Conservation (phyloP, 2,329 filamentous ascomycete genomes). For the Colletotrichum spinosum region DNA sequence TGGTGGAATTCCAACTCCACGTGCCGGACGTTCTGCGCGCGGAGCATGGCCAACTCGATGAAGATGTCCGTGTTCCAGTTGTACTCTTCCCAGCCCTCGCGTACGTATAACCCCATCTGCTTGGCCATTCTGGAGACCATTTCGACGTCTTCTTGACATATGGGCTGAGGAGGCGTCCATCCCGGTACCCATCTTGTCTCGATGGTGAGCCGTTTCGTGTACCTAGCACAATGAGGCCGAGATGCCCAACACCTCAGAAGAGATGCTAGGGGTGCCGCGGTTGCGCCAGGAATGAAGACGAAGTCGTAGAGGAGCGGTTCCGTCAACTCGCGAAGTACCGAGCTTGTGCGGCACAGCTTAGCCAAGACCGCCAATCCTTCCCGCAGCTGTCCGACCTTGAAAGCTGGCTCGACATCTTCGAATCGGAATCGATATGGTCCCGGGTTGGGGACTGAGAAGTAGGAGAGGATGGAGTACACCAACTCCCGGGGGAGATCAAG, state of each 20-base stretch:
- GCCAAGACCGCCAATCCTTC: slow-evolving; percentile 9
- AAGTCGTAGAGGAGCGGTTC: slow-evolving; percentile 19
- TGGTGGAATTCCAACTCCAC: slow-evolving; percentile 11
- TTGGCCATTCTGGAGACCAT: slow-evolving; percentile 1
- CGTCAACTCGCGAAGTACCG: background rate
- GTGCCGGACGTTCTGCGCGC: background rate
- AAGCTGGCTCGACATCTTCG: slow-evolving; percentile 16
- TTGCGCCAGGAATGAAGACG: slow-evolving; percentile 15
- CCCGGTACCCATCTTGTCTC: slow-evolving; percentile 9
- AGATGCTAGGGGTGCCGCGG: background rate
- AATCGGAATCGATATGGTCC: slow-evolving; percentile 19
- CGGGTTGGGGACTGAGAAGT: background rate
- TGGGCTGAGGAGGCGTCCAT: background rate
- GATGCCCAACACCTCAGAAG: slow-evolving; percentile 20
- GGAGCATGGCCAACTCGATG: slow-evolving; percentile 20
- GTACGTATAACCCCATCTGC: slow-evolving; percentile 5
- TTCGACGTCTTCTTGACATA: slow-evolving; percentile 1
- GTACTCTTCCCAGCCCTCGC: slow-evolving; percentile 19
- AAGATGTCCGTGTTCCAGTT: slow-evolving; percentile 21
- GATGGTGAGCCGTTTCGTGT: slow-evolving; percentile 14
- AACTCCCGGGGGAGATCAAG: slow-evolving; percentile 27
- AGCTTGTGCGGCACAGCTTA: slow-evolving; percentile 24
- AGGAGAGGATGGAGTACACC: slow-evolving; percentile 17
- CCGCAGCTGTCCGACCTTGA: background rate
- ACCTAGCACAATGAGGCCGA: slow-evolving; percentile 11